phyloP scores from a whole-genome alignment of 1,284 basidiomycete genomes.

The Trichosporon faecale region DNA sequence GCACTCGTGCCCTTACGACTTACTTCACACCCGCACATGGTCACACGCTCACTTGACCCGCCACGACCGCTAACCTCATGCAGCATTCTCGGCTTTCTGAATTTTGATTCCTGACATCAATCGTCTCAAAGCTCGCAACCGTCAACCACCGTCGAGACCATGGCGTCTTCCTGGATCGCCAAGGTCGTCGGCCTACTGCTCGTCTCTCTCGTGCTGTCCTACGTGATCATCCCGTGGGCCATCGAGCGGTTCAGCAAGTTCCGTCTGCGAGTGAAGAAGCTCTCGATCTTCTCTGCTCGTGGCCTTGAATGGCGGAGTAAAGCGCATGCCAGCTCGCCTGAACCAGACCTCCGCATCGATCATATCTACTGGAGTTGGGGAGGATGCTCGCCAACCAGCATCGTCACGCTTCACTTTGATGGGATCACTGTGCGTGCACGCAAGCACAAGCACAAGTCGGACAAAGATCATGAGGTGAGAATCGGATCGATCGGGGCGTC shows the following conservation, averaged over 20 bases:
- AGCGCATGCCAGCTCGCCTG: constrained; percentile 15
- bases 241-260: constrained; percentile 22
- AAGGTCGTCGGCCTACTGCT: constrained; percentile 17
- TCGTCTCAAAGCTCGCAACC: not conserved
- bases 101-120: not conserved
- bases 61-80: not conserved
- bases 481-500: not conserved
- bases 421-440: constrained; percentile 34
- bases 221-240: constrained; percentile 28
- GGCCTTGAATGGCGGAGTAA: constrained; percentile 43
- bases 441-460: constrained; percentile 11
- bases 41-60: not conserved
- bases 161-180: constrained; percentile 8
- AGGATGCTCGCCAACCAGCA: constrained; percentile 27
- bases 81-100: not conserved
- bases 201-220: constrained; percentile 18
- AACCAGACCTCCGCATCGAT: constrained; percentile 39
- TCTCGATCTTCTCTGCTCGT: constrained; percentile 30
- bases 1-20: not conserved
- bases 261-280: constrained; percentile 25
- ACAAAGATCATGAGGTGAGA: constrained; percentile 15
- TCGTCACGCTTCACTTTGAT: constrained; percentile 40
- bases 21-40: not conserved
- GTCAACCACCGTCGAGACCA: not conserved
- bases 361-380: constrained; percentile 38